A percentile compares a stretch with the other conserved stretches of the same genome.
These are phyloP conservation scores for Zasmidium citrigriseum DNA, from an alignment of 2,329 filamentous ascomycete genomes.

Conservation along the genomic window DNA sequence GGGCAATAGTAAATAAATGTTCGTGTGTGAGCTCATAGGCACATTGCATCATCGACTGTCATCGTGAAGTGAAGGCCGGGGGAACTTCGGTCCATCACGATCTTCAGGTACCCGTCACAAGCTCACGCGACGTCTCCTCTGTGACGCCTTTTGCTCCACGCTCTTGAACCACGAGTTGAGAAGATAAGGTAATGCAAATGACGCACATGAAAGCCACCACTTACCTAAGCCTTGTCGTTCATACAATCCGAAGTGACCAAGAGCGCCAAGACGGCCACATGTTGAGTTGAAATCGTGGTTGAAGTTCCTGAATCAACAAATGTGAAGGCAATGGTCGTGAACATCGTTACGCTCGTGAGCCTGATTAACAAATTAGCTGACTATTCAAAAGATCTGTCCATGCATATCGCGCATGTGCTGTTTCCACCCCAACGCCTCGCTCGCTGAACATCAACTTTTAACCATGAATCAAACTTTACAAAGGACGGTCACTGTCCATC, in stretches of 20 bases:
- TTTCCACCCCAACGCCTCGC: constrained; percentile 6
- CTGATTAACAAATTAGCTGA: neutral
- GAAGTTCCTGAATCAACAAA: too few species aligned
- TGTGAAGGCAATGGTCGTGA: neutral
- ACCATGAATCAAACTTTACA: neutral
- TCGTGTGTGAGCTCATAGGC: neutral
- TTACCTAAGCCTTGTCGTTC: too few species aligned
- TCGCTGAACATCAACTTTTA: constrained; percentile 4
- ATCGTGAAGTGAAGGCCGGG: neutral
- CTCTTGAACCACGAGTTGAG: neutral
- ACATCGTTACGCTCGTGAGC: neutral
- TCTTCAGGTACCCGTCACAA: neutral
- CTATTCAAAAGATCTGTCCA: neutral
- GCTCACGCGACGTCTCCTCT: neutral
- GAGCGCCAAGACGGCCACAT: neutral
- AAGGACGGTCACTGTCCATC: constrained; percentile 9
- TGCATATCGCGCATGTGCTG: neutral
- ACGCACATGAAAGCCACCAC: too few species aligned
- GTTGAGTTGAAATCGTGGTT: neutral
- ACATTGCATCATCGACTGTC: neutral
- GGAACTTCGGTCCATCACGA: neutral
- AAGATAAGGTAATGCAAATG: neutral
- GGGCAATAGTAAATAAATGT: neutral
- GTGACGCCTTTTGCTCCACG: neutral
- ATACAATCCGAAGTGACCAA: neutral